Conservation (phyloP, 2,329 filamentous ascomycete species). For the Fusarium globosum region DNA sequence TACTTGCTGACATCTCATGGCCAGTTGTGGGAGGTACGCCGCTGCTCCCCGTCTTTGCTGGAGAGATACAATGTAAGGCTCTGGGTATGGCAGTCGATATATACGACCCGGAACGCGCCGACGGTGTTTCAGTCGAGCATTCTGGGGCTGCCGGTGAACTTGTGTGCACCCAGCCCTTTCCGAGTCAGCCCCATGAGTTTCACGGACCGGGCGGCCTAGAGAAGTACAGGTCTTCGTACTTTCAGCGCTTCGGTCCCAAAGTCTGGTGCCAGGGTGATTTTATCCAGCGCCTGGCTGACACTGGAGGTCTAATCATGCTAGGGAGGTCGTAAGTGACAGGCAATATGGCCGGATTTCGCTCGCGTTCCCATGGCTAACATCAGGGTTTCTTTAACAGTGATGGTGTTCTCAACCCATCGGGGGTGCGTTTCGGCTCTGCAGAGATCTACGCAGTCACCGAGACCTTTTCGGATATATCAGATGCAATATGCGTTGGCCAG, state of each 20-base stretch:
- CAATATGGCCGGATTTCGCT: too few relatives aligned
- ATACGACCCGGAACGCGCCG: neutral
- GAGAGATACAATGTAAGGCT: slow-evolving; percentile 20
- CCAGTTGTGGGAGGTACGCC: neutral
- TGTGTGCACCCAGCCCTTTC: neutral
- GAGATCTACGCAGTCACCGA: neutral
- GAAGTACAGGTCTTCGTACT: neutral
- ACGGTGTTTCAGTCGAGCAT: neutral
- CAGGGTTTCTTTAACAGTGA: neutral
- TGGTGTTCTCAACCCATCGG: neutral
- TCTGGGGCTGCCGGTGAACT: neutral
- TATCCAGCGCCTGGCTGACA: neutral
- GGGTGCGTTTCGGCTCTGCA: neutral
- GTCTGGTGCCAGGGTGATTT: neutral
- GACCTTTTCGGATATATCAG: neutral
- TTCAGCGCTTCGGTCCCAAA: neutral
- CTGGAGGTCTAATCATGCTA: neutral
- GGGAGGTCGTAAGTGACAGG: neutral
- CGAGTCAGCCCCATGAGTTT: neutral
- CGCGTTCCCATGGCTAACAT: too few relatives aligned
- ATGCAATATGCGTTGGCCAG: neutral
- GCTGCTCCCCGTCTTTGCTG: slow-evolving; percentile 10
- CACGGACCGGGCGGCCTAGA: neutral
- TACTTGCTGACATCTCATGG: neutral
- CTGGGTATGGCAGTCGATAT: slow-evolving; percentile 27